phyloP scores from a whole-genome alignment of 495 filamentous ascomycete species.

The Chaetomium tenue region DNA sequence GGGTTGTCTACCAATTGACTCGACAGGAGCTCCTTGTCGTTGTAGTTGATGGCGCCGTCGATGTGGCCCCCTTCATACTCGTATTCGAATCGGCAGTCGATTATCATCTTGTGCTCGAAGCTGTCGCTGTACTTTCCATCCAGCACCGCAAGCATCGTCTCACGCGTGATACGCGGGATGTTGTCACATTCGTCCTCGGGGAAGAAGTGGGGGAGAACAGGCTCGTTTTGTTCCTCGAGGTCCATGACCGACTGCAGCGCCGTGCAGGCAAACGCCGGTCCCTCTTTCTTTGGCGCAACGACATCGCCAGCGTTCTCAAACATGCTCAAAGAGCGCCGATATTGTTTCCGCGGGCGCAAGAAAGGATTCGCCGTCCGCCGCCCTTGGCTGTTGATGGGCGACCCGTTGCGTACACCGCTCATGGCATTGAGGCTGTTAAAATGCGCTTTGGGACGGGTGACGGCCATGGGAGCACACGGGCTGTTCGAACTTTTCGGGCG shows the following conservation, averaged over 20 bases:
- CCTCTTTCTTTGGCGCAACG: constrained; percentile 65
- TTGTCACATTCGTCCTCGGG: constrained; percentile 76
- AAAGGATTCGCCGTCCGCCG: constrained; percentile 70
- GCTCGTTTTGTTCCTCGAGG: constrained; percentile 62
- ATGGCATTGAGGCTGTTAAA: constrained; percentile 48
- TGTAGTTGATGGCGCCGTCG: constrained; percentile 86
- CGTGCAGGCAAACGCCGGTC: constrained; percentile 45
- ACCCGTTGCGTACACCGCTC: constrained; percentile 60
- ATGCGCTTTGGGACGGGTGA: constrained; percentile 61
- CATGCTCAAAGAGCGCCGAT: constrained; percentile 92
- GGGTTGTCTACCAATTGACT: constrained; percentile 67
- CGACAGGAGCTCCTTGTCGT: constrained; percentile 86
- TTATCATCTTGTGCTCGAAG: constrained; percentile 75
- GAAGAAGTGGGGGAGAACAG: constrained; percentile 79
- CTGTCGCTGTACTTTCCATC: constrained; percentile 74
- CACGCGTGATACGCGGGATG: constrained; percentile 80
- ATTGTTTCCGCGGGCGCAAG: constrained; percentile 79
- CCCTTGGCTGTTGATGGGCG: constrained; percentile 66
- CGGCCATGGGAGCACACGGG: constrained; percentile 50
- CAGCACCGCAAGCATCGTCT: constrained; percentile 78
- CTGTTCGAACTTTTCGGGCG: constrained; percentile 56
- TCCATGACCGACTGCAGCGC: constrained; percentile 73
- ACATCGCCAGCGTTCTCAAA: constrained; percentile 89
- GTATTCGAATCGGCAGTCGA: constrained; percentile 98
- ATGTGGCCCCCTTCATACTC: constrained; percentile 98